Evolutionary conservation across 768 basidiomycete species (phyloP).

Genomic region (Serendipita sp.): DNA sequence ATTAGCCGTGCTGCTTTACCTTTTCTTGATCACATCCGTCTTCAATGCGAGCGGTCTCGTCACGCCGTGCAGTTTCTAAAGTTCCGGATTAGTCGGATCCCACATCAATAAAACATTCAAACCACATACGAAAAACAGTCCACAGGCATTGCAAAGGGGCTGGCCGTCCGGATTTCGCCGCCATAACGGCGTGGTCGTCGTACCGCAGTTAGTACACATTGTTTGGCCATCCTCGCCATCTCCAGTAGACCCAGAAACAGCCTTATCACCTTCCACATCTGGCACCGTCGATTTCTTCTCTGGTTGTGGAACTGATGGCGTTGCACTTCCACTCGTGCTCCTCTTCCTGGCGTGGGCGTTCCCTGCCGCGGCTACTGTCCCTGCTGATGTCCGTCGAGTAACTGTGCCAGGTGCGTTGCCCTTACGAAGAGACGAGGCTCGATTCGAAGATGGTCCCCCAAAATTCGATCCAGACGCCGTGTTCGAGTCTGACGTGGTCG

Average conservation of each 20-base stretch:
- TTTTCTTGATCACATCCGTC: constrained; percentile 96
- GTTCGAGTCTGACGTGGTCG: constrained; percentile 7
- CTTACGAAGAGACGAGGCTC: constrained; percentile 45
- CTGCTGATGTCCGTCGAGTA: constrained; percentile 15
- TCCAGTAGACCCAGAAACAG: constrained; percentile 22
- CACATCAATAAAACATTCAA: neutral
- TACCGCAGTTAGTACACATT: constrained; percentile 86
- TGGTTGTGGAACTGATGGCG: neutral
- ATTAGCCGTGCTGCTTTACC: constrained; percentile 29
- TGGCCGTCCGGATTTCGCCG: constrained; percentile 85
- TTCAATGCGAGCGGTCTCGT: constrained; percentile 87
- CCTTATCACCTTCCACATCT: constrained; percentile 15
- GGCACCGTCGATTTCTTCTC: neutral
- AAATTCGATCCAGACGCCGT: constrained; percentile 32
- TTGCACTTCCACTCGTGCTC: neutral
- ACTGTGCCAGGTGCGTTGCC: constrained; percentile 17
- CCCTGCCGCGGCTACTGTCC: constrained; percentile 6
- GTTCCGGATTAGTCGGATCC: neutral
- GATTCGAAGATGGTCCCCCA: constrained; percentile 54
- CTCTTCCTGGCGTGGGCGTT: neutral
- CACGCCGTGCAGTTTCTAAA: constrained; percentile 87
- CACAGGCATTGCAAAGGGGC: constrained; percentile 85
- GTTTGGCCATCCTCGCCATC: constrained; percentile 62
- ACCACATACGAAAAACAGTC: constrained; percentile 68
- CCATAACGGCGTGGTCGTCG: constrained; percentile 90